These are phyloP conservation scores for Boechera retrofracta DNA, from an alignment of 345 rosid genomes.

Conservation along the genomic window DNA sequence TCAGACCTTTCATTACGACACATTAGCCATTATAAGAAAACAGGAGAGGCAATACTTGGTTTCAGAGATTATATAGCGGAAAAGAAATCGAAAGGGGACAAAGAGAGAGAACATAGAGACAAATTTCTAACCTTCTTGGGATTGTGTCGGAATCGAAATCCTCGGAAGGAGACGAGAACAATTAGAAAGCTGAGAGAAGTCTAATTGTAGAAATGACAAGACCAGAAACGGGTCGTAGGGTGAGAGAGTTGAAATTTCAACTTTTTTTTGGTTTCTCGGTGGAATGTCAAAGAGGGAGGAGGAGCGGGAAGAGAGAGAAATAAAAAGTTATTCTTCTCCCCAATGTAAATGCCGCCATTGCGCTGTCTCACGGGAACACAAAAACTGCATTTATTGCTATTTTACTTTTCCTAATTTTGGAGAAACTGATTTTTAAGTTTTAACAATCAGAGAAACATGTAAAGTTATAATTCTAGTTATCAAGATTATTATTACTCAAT, in stretches of 20 bases:
- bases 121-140: constrained; percentile 16
- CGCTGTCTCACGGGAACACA: constrained; percentile 20
- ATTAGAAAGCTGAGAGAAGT: constrained; percentile 3
- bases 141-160: constrained; percentile 36
- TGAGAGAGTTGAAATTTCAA: constrained; percentile 28
- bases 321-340: neutral
- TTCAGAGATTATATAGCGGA: neutral
- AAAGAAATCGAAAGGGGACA: constrained; percentile 11
- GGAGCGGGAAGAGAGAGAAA: constrained; percentile 42
- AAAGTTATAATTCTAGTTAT: neutral
- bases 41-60: constrained; percentile 15
- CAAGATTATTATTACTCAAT: neutral
- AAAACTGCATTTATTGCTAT: constrained; percentile 7
- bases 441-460: neutral
- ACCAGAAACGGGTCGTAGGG: constrained; percentile 27
- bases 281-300: constrained; percentile 34
- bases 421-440: neutral
- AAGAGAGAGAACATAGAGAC: constrained; percentile 13
- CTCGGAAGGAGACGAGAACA: constrained; percentile 32
- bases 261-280: constrained; percentile 15
- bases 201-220: constrained; percentile 23
- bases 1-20: constrained; percentile 7
- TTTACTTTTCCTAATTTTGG: constrained; percentile 27
- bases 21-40: constrained; percentile 25
- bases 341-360: constrained; percentile 19